Evolutionary conservation across 169 alveolate genomes (phyloP), one percentile per base, ranked within the genome.

Genomic region (Plasmodium ovale): DNA sequence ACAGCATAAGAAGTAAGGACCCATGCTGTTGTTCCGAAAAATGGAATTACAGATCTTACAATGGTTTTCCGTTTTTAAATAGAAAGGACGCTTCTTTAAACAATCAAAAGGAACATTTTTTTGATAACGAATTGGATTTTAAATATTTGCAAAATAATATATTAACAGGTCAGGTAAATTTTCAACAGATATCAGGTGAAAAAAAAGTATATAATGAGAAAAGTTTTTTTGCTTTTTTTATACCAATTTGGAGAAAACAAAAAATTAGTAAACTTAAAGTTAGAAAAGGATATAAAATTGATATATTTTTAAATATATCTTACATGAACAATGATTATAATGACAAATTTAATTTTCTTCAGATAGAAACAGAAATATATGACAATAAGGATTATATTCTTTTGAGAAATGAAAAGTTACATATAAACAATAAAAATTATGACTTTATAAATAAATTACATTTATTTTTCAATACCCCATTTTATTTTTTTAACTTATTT

Each of bases 391-490:
- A 67, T 49, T 23, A 49, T 44, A 27, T 54, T 35, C 27, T 77
- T 42, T 60, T 77, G 19, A 64, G 74, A 77, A 77, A 49, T 12
- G 74, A 77, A 77, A 77, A 77, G 65, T 21, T 77, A 35, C 70
- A 77, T 68, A 53, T 77, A 12, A 77, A 77, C 37, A 60, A 77
- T 77, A 60, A 60, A 44, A 77, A 62, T 42, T 77, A 77, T 54
- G 67, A 77, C 7, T 62, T 62, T 47, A 77, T 77, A 77, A 77
- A 77, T 14, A 77, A 77, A 62, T 67, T 77, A 16, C 62, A 77
- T 77, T 77, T 77, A 77, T 42, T 77, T 77, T 47, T 77, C 27
- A 77, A 77, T 53, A 19, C 88, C 1, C 88, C 88, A 3, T 77
- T 77, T 54, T 77, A 77, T 54, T 77, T 77, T 53, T 77, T 77